A percentile compares a stretch with the other conserved stretches of the same genome.
These are phyloP conservation scores for Phytophthora rubi DNA, from an alignment of 352 stramenopile genomes.

Conservation along the genomic window DNA sequence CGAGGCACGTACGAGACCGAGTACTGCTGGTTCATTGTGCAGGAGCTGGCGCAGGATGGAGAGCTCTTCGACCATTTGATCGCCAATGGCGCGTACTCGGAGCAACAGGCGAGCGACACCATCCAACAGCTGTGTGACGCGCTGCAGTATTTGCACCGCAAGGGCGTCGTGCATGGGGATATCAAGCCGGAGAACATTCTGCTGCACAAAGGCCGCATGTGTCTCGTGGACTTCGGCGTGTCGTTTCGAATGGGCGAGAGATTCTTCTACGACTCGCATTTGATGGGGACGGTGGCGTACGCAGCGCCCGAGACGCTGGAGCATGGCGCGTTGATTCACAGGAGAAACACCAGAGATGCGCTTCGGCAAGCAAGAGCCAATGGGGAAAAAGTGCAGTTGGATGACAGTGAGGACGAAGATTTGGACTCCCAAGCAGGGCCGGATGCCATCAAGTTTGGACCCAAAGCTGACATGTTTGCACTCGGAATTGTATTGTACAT, in stretches of 20 bases:
- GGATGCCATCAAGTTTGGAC: constrained; percentile 60
- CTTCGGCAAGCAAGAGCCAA: constrained; percentile 26
- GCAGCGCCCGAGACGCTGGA: constrained; percentile 75
- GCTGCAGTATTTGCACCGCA: constrained; percentile 86
- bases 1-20: constrained; percentile 77
- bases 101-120: constrained; percentile 73
- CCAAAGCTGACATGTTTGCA: constrained; percentile 85
- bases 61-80: constrained; percentile 91
- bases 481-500: constrained; percentile 88
- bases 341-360: constrained; percentile 41
- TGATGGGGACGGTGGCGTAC: constrained; percentile 81
- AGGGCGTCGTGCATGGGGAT: constrained; percentile 88
- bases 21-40: constrained; percentile 81
- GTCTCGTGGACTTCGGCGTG: constrained; percentile 88
- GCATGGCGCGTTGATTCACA: constrained; percentile 46
- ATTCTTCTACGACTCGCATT: constrained; percentile 74
- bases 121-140: constrained; percentile 81
- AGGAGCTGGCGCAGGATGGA: constrained; percentile 83
- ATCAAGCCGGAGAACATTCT: constrained; percentile 92
- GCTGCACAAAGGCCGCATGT: constrained; percentile 75
- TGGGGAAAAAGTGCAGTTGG: constrained; percentile 21
- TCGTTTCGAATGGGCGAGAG: constrained; percentile 82
- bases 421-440: constrained; percentile 38
- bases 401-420: constrained; percentile 39
- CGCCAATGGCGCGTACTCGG: constrained; percentile 85